Percentiles rank a stretch among this genome's conserved stretches.
Evolutionary conservation across 257 asterid species (phyloP).

Genomic region (Solanum sejunctum): DNA sequence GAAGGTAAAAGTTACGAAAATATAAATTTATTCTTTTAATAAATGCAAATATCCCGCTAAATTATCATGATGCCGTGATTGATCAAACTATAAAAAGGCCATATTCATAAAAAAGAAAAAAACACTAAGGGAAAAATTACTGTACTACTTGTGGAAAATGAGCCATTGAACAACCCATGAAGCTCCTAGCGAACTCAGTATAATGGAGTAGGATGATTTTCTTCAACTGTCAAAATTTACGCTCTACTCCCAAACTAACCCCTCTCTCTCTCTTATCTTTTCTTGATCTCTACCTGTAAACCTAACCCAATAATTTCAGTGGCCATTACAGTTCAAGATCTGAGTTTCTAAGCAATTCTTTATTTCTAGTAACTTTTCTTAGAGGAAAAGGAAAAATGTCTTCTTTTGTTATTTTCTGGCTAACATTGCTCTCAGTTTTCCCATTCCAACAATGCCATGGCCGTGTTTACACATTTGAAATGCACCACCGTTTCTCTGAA

Average conservation of each 20-base stretch:
- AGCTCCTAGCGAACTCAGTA: background rate
- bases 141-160: background rate
- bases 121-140: background rate
- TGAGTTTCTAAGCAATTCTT: background rate
- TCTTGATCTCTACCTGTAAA: background rate
- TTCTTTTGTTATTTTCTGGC: constrained; percentile 14
- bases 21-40: background rate
- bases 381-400: constrained; percentile 21
- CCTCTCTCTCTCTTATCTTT: background rate
- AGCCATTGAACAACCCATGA: background rate
- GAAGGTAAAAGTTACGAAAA: background rate
- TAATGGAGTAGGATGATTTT: background rate
- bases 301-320: background rate
- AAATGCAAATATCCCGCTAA: background rate
- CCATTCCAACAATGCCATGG: constrained; percentile 20
- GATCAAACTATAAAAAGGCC: background rate
- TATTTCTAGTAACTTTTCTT: background rate
- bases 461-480: constrained; percentile 48
- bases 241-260: background rate
- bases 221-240: background rate
- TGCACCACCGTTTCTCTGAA: constrained; percentile 83
- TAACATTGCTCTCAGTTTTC: constrained; percentile 7
- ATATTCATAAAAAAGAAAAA: background rate
- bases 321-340: constrained; percentile 1
- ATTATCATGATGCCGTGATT: background rate